phyloP scores from a whole-genome alignment of 345 rosid genomes.

The Punica granatum region DNA sequence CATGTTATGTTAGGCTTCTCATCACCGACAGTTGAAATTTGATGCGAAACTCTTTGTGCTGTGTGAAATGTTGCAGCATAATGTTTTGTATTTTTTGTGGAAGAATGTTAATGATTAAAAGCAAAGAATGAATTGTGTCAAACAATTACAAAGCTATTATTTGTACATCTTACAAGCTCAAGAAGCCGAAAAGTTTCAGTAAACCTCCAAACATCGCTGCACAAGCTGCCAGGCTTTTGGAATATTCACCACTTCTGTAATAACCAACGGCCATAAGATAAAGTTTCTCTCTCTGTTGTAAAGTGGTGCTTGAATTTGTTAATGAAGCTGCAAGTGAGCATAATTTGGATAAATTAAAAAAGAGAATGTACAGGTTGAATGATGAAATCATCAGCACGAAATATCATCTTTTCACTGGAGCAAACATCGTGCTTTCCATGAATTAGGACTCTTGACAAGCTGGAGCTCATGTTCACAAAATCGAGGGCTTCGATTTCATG shows the following conservation, averaged over 20 bases:
- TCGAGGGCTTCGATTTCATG: too few species aligned
- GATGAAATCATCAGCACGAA: background rate
- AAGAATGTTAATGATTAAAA: background rate
- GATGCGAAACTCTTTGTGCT: background rate
- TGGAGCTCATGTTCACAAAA: background rate
- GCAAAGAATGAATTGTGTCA: background rate
- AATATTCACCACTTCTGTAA: constrained; percentile 57
- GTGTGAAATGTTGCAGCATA: background rate
- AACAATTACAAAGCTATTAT: background rate
- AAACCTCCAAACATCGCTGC: constrained; percentile 65
- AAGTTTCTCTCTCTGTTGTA: constrained; percentile 58
- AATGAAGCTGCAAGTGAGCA: constrained; percentile 30
- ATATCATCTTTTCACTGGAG: background rate
- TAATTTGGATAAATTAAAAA: background rate
- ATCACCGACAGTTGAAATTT: background rate
- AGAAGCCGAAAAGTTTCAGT: background rate
- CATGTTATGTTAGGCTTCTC: background rate
- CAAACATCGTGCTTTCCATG: background rate
- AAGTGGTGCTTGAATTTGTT: constrained; percentile 26
- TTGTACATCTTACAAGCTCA: background rate
- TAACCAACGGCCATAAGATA: constrained; percentile 80
- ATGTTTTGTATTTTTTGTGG: background rate
- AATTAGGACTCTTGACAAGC: background rate
- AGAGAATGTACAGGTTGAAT: background rate
- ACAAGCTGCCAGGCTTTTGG: constrained; percentile 69